Conservation (phyloP, 768 basidiomycete species). For the Tricholoma hemisulphureum region DNA sequence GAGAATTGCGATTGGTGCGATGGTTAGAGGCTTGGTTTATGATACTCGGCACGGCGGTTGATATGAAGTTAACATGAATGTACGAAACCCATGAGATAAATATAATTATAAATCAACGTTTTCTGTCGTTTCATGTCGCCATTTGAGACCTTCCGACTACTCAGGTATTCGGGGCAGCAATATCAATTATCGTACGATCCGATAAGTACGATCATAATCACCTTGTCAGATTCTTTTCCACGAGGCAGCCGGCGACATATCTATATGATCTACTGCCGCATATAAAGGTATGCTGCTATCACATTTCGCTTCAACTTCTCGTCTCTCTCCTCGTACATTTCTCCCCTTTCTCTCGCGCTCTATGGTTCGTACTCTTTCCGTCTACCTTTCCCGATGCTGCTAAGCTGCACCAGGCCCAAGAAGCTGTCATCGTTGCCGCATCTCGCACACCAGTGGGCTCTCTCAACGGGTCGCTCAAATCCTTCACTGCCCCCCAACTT, state of each 20-base stretch:
- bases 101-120: background rate
- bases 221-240: slow-evolving; percentile 19
- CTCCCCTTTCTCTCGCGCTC: slow-evolving; percentile 42
- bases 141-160: slow-evolving; percentile 1
- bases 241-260: slow-evolving; percentile 12
- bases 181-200: slow-evolving; percentile 41
- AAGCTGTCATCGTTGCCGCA: slow-evolving; percentile 93
- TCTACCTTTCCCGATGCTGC: slow-evolving; percentile 5
- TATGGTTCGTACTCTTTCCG: slow-evolving; percentile 43
- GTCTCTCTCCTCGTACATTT: slow-evolving; percentile 37
- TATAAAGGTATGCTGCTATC: slow-evolving; percentile 47
- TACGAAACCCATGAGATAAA: background rate
- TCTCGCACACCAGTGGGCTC: slow-evolving; percentile 93
- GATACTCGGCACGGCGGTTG: slow-evolving; percentile 64
- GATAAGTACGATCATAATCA: slow-evolving; percentile 22
- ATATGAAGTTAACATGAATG: slow-evolving; percentile 38
- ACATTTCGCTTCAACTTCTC: slow-evolving; percentile 38
- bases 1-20: slow-evolving; percentile 31
- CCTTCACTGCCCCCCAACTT: slow-evolving; percentile 87
- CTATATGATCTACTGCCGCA: too few species aligned
- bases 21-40: slow-evolving; percentile 81
- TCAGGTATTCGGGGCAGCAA: slow-evolving; percentile 3
- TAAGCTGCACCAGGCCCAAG: slow-evolving; percentile 45
- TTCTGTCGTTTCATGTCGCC: background rate
- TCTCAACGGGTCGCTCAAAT: slow-evolving; percentile 85